Evolutionary conservation across 495 filamentous ascomycete species (phyloP), one percentile per base, ranked within the genome.

Genomic region (Penicillium simplicissimum): DNA sequence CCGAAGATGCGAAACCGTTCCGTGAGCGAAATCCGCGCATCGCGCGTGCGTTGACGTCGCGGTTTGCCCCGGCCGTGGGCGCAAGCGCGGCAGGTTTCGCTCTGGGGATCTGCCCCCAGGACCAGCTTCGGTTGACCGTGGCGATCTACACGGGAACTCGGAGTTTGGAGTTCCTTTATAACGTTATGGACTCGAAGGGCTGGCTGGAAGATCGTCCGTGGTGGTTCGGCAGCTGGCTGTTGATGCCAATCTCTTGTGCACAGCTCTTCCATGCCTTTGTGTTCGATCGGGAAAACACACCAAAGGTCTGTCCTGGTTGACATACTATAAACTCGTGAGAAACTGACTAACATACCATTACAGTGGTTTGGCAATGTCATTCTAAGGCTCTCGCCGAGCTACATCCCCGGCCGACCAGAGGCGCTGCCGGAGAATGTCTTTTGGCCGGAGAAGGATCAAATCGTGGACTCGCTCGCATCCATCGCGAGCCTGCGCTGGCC

Each of bases 181-280:
- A 96, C 72, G 79, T 85, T 5, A 76, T 89, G 14, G 92, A 97
- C 66, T 85, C 89, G 38, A 85, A 90, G 62, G 94, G 94, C 8
- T 89, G 85, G 80, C 81, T 97, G 55, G 87, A 85, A 79, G 82
- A 87, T 43, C 79, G 84, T 61, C 90, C 92, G 8, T 84, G 83
- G 85, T 98, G 95, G 95, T 94, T 92, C 81, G 95, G 94, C 23
- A 96, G 92, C 70, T 98, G 94, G 94, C 79, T 98, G 82, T 76
- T 98, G 67, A 93, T 97, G 83, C 95, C 95, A 0, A 69, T 96
- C n/a, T 88, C 92, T 13, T 91, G 87, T 68, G 95, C 93, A 35
- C 95, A 98, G 76, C 80, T 98, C 54, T 79, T 97, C 55, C 92
- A 97, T 74, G 88, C 94, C 2, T 90, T 93, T 73, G 85, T 97